Evolutionary conservation across 2,329 filamentous ascomycete genomes (phyloP).

Genomic region (Talaromyces sp.): DNA sequence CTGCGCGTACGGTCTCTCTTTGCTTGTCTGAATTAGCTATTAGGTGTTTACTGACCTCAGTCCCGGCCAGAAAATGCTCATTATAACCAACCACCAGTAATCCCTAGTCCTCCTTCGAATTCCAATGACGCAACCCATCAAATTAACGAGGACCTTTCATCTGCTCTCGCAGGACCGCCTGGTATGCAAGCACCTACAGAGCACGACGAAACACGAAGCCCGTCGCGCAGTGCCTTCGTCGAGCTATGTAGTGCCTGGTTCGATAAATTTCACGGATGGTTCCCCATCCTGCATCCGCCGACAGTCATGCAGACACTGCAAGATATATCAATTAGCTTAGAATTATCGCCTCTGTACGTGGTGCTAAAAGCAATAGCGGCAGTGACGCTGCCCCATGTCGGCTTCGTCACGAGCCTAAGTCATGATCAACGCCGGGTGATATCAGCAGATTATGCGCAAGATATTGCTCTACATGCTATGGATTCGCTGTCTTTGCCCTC

Average conservation of each 20-base stretch:
- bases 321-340: neutral
- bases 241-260: slow-evolving; percentile 7
- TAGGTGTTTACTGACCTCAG: neutral
- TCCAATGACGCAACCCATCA: neutral
- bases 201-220: neutral
- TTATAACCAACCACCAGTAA: neutral
- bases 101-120: neutral
- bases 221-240: neutral
- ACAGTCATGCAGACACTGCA: slow-evolving; percentile 3
- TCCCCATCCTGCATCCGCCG: slow-evolving; percentile 7
- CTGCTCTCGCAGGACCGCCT: neutral
- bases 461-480: slow-evolving; percentile 25
- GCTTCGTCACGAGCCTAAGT: slow-evolving; percentile 16
- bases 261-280: slow-evolving; percentile 7
- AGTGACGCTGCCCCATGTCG: slow-evolving; percentile 24
- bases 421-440: slow-evolving; percentile 17
- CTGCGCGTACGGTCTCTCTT: neutral
- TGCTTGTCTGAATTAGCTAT: neutral
- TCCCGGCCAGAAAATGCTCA: neutral
- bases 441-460: slow-evolving; percentile 21
- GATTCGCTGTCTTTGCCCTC: slow-evolving; percentile 24
- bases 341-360: slow-evolving; percentile 18
- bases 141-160: neutral
- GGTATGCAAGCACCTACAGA: neutral
- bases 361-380: slow-evolving; percentile 27